phyloP scores from a whole-genome alignment of 257 asterid genomes.

The Agastache rugosa region DNA sequence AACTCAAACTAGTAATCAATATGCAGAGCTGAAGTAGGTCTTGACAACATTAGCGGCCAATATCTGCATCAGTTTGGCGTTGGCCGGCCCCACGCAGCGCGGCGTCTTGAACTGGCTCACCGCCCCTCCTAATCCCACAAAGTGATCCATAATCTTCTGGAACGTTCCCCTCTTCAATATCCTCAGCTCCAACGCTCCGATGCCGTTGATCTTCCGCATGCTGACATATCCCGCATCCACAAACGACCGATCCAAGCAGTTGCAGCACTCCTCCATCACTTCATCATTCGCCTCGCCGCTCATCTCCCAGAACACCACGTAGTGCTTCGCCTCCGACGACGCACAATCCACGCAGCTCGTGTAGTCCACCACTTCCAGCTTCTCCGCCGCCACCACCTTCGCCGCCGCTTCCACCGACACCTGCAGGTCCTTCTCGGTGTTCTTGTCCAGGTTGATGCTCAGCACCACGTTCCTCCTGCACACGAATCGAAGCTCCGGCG shows the following conservation, averaged over 20 bases:
- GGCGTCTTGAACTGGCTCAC: conserved; percentile 93
- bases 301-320: conserved; percentile 70
- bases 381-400: conserved; percentile 48
- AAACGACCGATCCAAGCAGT: conserved; percentile 63
- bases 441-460: conserved; percentile 72
- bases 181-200: conserved; percentile 68
- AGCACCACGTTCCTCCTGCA: conserved; percentile 68
- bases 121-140: conserved; percentile 78
- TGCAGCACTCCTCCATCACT: conserved; percentile 58
- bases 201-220: conserved; percentile 58
- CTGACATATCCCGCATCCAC: conserved; percentile 65
- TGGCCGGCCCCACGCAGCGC: conserved; percentile 59
- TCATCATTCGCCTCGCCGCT: conserved; percentile 57
- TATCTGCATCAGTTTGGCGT: conserved; percentile 52
- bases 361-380: conserved; percentile 69
- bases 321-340: conserved; percentile 58
- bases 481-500: conserved; percentile 72
- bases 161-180: conserved; percentile 69
- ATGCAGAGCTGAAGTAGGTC: conserved; percentile 70
- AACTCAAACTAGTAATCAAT: neutral
- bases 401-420: conserved; percentile 65
- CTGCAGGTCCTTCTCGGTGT: conserved; percentile 75
- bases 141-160: conserved; percentile 73
- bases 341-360: conserved; percentile 53
- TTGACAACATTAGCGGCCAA: conserved; percentile 56